Percentiles rank a stretch among this genome's conserved stretches.
phyloP scores from a whole-genome alignment of 768 basidiomycete species.

The Amanita thiersii region DNA sequence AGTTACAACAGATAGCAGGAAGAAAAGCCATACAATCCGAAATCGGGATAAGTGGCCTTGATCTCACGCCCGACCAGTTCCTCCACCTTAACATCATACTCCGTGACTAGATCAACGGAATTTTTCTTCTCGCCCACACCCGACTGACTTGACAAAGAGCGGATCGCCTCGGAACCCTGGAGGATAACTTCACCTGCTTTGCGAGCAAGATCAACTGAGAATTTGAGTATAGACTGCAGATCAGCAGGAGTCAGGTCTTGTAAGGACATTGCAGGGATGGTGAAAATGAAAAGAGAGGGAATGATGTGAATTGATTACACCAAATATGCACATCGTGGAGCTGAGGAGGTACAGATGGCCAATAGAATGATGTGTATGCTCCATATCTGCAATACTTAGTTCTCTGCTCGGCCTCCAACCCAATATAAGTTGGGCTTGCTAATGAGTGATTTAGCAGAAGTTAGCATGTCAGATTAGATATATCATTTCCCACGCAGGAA shows the following conservation, averaged over 20 bases:
- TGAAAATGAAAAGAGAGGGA: not conserved
- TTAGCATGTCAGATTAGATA: slow-evolving; percentile 26
- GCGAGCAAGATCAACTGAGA: slow-evolving; percentile 64
- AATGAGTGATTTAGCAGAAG: too few relatives aligned
- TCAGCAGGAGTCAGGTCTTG: slow-evolving; percentile 32
- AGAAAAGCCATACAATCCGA: slow-evolving; percentile 63
- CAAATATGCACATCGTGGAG: not conserved
- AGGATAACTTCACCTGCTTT: slow-evolving; percentile 71
- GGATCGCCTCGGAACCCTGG: slow-evolving; percentile 71
- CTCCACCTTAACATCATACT: slow-evolving; percentile 90
- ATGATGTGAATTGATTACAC: not conserved
- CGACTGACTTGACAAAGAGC: slow-evolving; percentile 34
- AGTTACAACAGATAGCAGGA: not conserved
- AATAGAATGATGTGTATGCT: too few relatives aligned
- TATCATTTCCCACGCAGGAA: slow-evolving; percentile 33
- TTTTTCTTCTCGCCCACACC: slow-evolving; percentile 84
- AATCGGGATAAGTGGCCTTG: slow-evolving; percentile 55
- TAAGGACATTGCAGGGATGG: slow-evolving; percentile 22
- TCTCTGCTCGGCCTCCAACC: too few relatives aligned
- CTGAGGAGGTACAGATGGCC: too few relatives aligned
- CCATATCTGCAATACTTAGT: too few relatives aligned
- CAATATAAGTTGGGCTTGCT: too few relatives aligned
- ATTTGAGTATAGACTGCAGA: slow-evolving; percentile 58
- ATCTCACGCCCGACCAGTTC: slow-evolving; percentile 72
- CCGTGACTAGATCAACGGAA: slow-evolving; percentile 89